Base-by-base conservation (phyloP, 257 asterid genomes). In the Lantana camara region DNA sequence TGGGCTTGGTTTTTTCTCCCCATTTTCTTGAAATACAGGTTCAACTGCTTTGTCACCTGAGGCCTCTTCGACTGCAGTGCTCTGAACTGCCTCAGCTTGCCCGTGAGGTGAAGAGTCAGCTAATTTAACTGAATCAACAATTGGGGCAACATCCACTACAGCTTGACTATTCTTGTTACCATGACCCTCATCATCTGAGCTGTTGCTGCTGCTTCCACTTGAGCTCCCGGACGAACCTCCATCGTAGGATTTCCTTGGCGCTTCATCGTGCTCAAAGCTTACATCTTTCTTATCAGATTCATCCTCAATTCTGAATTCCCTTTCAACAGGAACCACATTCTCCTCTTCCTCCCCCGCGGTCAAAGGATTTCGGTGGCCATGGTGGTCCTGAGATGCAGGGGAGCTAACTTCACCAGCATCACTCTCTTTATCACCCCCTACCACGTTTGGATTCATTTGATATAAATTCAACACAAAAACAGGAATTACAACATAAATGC, bases 131-230 rank as follows among this genome's bases (percentile, higher is more conserved):
- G 73, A 49, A 48, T 61, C 75, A 41, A 40, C 46, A 7, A 69
- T 61, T 16, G 77, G 65, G 48, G 72, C 42, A 58, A 40, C 13
- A 50, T 75, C 70, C 21, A 34, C 62, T 46, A 32, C 75, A 24
- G 68, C 66, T 57, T 50, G 47, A 57, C 62, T 63, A 42, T 46
- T 61, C 64, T 79, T 57, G 54, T 40, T 30, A 41, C 42, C 68
- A 37, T 38, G 67, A 50, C 77, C 55, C 73, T 83, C 87, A 41
- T 80, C 87, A 52, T 60, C 87, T 27, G 87, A 82, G 51, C 74
- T 52, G 71, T 68, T 73, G 73, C 76, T 44, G 50, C 72, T 67
- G 53, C 81, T 67, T 51, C 65, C 47, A 16, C 71, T 57, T 5
- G 80, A 76, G 68, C 83, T 69, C 53, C 66, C 67, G 1, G 67